Base-by-base conservation (phyloP, 2,329 filamentous ascomycete genomes). In the Fusarium kyushuense region DNA sequence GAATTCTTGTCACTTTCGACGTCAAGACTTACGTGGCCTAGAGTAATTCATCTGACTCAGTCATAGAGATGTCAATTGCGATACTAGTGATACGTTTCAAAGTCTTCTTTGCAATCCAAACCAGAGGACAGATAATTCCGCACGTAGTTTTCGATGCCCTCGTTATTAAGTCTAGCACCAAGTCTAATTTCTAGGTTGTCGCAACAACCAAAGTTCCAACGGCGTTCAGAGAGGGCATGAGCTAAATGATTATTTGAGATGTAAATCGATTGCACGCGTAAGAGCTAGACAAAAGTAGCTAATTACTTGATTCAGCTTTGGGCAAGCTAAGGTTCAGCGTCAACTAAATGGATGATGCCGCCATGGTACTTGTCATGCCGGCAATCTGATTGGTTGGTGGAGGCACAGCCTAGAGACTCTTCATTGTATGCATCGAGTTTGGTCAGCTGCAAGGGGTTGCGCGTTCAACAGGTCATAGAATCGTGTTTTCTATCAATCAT, bases 171-270 rank as follows among this genome's bases (percentile, higher is more conserved):
- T 33, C 12, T 35, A 42, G 42, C 2, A 4, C 9, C 17, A 57
- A 42, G 35, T 57, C 16, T 54, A 54, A 42, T 16, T 19, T 57
- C 3, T 12, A 8, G 9, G 11, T 25, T n/a, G 6, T 23, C 5
- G 2, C 0, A 10, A 12, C 4, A 9, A 4, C 11, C 1, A 10
- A 13, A n/a, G 29, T 27, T 14, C 3, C 1, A 2, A n/a, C 29
- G 0, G 6, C 2, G 2, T 9, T 6, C 21, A 27, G 21, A 25
- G 3, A 6, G 6, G 14, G 12, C 27, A 8, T 17, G 6, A 17
- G 6, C 6, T 9, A 32, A 16, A n/a, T 14, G 29, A 13, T 8
- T 12, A 13, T 12, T 6, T 8, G 14, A 17, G 12, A 25, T 17
- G n/a, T 25, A 3, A 10, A 17, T 17, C 14, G 9, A 27, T 3